Evolutionary conservation across 371 early-diverging fungal species (phyloP), one percentile per base, ranked within the genome.

Genomic region (Lichtheimia corymbifera): DNA sequence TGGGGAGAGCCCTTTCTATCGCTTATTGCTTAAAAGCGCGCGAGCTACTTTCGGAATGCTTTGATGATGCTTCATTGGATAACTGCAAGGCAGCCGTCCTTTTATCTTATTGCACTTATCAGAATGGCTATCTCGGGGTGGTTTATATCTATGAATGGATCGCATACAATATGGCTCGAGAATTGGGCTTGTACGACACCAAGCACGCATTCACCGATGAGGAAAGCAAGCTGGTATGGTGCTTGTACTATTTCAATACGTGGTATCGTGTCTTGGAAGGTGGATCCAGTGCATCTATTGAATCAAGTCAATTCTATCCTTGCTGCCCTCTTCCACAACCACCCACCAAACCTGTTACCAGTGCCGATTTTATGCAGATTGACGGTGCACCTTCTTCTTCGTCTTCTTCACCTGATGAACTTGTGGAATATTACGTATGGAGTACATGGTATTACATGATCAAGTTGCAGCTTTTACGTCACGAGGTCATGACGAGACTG

Each of bases 71-170:
- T 2, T 64, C 68, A 6, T 43, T 80, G 50, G 80, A 80, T 27
- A 67, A 69, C 44, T 73, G 77, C 17, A 69, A 75, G 52, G 80
- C 77, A 30, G 76, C 76, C 2, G 68, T 77, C 40, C 57, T 80
- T 15, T 35, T 80, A 12, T 77, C 80, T 11, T 77, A 77, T 24
- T 75, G 72, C 65, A 69, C 71, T 30, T 63, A 71, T 15, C 77
- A 77, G 54, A 80, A 80, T 55, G 80, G 77, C 2, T 73, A 75
- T 53, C 61, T 70, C 1, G 69, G 72, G 4, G 73, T 75, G 11
- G 73, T 75, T 18, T 73, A 75, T 40, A 72, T 77, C 13, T 80
- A 80, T 52, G 80, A 77, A 49, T 80, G 77, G 77, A 75, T 80
- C 14, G 68, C 77, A 13, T 75, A 63, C 57, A 76, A 64, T 7